Percentiles rank a stretch among this genome's conserved stretches.
Evolutionary conservation across 495 filamentous ascomycete species (phyloP).

Genomic region (Aspergillus mulundensis): DNA sequence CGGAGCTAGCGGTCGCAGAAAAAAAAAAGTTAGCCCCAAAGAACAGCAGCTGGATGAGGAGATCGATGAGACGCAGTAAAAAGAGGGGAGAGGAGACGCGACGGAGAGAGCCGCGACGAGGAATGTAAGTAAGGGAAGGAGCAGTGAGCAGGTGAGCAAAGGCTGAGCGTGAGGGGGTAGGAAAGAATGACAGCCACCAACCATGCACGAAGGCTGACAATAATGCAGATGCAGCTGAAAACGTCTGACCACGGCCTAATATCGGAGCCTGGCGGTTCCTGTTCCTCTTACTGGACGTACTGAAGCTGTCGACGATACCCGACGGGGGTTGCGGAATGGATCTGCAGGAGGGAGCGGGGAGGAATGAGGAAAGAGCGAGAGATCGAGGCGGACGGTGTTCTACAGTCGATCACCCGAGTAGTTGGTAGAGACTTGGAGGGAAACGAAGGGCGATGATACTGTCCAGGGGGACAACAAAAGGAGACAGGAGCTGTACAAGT

Average conservation of each 20-base stretch:
- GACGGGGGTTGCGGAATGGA: slow-evolving; percentile 33
- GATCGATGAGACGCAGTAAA: neutral
- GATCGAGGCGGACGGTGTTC: neutral
- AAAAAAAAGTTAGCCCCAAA: slow-evolving; percentile 10
- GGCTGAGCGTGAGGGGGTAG: slow-evolving; percentile 1
- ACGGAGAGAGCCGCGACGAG: slow-evolving; percentile 6
- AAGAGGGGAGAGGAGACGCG: slow-evolving; percentile 4
- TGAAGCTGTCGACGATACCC: slow-evolving; percentile 2
- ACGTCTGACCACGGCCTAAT: slow-evolving; percentile 1
- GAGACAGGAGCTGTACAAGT: slow-evolving; percentile 5
- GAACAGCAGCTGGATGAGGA: slow-evolving; percentile 1
- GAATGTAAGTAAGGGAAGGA: slow-evolving; percentile 11
- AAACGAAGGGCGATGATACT: neutral
- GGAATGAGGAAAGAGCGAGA: slow-evolving; percentile 25
- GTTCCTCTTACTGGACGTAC: slow-evolving; percentile 8
- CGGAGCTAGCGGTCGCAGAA: slow-evolving; percentile 10
- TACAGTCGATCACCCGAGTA: neutral
- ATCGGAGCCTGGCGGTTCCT: neutral
- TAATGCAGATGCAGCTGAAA: slow-evolving; percentile 13
- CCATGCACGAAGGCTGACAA: slow-evolving; percentile 23
- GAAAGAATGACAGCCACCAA: slow-evolving; percentile 30
- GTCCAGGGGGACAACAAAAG: neutral
- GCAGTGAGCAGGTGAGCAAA: slow-evolving; percentile 7
- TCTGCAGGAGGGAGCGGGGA: slow-evolving; percentile 40
- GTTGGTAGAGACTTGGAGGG: neutral